phyloP scores from a whole-genome alignment of 192 early-diverging fungal genomes.

The Diversispora eburnea region DNA sequence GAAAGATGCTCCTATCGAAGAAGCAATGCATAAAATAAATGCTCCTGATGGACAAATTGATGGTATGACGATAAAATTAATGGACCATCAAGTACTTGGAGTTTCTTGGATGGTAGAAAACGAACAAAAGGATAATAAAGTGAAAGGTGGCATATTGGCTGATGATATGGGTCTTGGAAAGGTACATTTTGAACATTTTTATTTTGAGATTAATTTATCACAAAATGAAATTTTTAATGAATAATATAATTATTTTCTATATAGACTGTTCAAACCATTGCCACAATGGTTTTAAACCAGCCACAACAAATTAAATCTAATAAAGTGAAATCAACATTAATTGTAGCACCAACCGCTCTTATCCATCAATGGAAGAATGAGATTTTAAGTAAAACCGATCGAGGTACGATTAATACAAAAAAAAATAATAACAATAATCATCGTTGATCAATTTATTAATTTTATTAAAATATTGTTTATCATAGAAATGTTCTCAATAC shows the following conservation, averaged over 20 bases:
- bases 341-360: slow-evolving; percentile 39
- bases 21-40: not conserved
- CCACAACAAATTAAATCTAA: not conserved
- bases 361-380: slow-evolving; percentile 42
- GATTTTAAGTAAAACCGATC: slow-evolving; percentile 34
- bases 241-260: not conserved
- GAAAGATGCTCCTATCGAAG: not conserved
- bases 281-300: not conserved
- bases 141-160: slow-evolving; percentile 8
- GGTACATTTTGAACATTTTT: not conserved
- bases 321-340: slow-evolving; percentile 27
- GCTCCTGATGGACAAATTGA: not conserved
- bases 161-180: slow-evolving; percentile 10
- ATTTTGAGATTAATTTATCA: not conserved
- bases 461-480: not conserved
- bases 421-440: not conserved
- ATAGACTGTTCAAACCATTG: slow-evolving; percentile 10
- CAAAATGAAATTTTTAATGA: not conserved
- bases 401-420: not conserved
- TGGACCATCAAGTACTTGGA: slow-evolving; percentile 13
- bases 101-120: slow-evolving; percentile 16
- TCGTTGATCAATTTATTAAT: not conserved
- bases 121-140: not conserved
- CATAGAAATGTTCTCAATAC: slow-evolving; percentile 28
- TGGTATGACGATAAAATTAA: not conserved